Evolutionary conservation across 306 rosid genomes (phyloP).

Genomic region (Parietaria judaica): DNA sequence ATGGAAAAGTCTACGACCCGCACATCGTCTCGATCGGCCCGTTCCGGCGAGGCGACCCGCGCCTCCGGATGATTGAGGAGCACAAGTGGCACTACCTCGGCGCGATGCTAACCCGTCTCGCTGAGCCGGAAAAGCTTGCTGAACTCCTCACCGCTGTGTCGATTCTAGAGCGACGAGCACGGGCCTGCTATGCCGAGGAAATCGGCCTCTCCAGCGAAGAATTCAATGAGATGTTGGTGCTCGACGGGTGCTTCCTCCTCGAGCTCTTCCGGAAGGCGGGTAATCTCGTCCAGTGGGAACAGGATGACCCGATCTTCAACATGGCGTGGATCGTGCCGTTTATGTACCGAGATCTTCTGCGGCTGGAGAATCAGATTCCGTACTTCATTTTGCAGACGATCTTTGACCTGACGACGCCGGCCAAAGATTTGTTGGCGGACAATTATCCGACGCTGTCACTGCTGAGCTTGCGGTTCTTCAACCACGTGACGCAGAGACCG

Average conservation of each 20-base stretch:
- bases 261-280: conserved; percentile 39
- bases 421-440: background rate
- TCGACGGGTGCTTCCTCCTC: conserved; percentile 62
- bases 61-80: conserved; percentile 47
- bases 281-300: conserved; percentile 20
- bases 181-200: conserved; percentile 52
- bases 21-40: conserved; percentile 67
- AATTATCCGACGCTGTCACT: conserved; percentile 11
- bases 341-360: conserved; percentile 45
- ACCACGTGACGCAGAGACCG: conserved; percentile 32
- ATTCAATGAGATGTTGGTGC: conserved; percentile 45
- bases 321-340: conserved; percentile 47
- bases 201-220: conserved; percentile 23
- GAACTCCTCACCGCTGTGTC: conserved; percentile 19
- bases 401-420: conserved; percentile 23
- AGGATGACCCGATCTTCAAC: conserved; percentile 34
- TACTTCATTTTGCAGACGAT: conserved; percentile 37
- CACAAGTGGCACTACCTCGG: conserved; percentile 50
- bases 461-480: conserved; percentile 50
- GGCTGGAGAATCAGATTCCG: conserved; percentile 73
- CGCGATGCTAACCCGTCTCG: conserved; percentile 28
- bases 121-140: conserved; percentile 9
- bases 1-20: conserved; percentile 51
- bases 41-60: conserved; percentile 31
- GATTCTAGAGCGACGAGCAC: conserved; percentile 28